These are phyloP conservation scores for Candida sphagnicola DNA, from an alignment of 805 yeast genomes.

Conservation along the genomic window DNA sequence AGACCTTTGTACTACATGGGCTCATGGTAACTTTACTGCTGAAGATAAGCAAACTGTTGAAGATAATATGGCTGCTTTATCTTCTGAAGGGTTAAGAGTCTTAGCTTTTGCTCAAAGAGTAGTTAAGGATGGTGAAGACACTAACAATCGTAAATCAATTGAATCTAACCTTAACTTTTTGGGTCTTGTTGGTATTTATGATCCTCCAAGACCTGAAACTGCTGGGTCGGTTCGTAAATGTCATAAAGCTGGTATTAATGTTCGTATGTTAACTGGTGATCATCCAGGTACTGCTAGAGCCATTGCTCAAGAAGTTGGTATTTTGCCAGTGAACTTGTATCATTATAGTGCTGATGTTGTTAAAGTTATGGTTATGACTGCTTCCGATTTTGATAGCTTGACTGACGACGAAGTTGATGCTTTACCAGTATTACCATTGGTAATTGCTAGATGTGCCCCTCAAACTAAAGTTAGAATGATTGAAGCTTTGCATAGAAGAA, in stretches of 20 bases:
- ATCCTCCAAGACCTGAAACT: slow-evolving; percentile 33
- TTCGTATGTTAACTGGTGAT: slow-evolving; percentile 34
- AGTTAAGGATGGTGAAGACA: slow-evolving; percentile 10
- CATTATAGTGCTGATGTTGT: slow-evolving; percentile 56
- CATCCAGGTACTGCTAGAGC: slow-evolving; percentile 33
- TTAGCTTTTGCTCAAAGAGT: slow-evolving; percentile 27
- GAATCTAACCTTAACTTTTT: slow-evolving; percentile 21
- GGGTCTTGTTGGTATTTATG: slow-evolving; percentile 32
- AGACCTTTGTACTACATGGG: slow-evolving; percentile 21
- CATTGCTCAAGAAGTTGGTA: slow-evolving; percentile 34
- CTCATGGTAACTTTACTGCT: slow-evolving; percentile 16
- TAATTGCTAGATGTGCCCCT: slow-evolving; percentile 81
- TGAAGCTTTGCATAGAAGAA: slow-evolving; percentile 55
- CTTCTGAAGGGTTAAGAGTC: slow-evolving; percentile 28
- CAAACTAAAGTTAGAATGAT: slow-evolving; percentile 79
- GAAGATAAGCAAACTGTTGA: slow-evolving; percentile 18
- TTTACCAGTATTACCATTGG: slow-evolving; percentile 65
- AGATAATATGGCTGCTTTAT: slow-evolving; percentile 22
- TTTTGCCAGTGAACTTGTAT: slow-evolving; percentile 43
- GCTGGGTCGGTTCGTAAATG: slow-evolving; percentile 23
- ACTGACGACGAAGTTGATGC: slow-evolving; percentile 58
- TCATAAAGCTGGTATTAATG: slow-evolving; percentile 32
- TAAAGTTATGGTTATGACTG: slow-evolving; percentile 70
- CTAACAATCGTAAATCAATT: slow-evolving; percentile 14
- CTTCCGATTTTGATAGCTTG: slow-evolving; percentile 62